Percentiles rank a stretch among this genome's conserved stretches.
Conservation (phyloP, 495 filamentous ascomycete species). For the Chaetomium cochliodes region DNA sequence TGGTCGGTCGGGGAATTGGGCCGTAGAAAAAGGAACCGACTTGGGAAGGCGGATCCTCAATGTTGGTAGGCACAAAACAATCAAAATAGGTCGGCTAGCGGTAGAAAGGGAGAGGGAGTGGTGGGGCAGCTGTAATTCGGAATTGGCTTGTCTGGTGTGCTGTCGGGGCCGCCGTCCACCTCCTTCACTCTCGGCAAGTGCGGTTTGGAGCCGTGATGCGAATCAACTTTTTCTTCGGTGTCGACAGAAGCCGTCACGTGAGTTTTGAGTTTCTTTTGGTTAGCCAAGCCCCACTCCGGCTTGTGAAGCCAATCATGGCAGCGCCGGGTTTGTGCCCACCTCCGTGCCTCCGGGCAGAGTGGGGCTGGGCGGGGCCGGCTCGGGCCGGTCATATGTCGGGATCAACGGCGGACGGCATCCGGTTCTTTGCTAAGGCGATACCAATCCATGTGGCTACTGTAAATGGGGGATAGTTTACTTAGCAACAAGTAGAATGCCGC, state of each 20-base stretch:
- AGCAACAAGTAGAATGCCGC: no score
- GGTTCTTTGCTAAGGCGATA: no score
- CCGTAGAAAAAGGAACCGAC: conserved; percentile 1
- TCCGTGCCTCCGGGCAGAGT: conserved; percentile 12
- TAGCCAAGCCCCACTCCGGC: neutral
- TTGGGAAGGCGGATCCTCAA: neutral
- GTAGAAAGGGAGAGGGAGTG: neutral
- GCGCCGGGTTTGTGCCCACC: conserved; percentile 9
- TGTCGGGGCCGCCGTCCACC: conserved; percentile 20
- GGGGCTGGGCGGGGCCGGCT: neutral
- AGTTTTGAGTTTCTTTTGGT: neutral
- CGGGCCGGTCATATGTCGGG: no score
- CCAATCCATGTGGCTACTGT: no score
- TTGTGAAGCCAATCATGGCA: conserved; percentile 11
- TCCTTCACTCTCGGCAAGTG: conserved; percentile 19
- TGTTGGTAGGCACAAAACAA: neutral
- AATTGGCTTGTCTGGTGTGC: conserved; percentile 4
- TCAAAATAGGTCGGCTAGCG: neutral
- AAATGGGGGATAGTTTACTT: no score
- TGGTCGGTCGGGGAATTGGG: neutral
- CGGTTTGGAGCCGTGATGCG: conserved; percentile 19
- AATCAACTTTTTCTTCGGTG: conserved; percentile 22
- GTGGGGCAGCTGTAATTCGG: conserved; percentile 11
- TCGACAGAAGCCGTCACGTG: conserved; percentile 21
- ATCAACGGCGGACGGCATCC: no score